Evolutionary conservation across 2,329 filamentous ascomycete genomes (phyloP).

Genomic region (Pestalotiopsis sp.): DNA sequence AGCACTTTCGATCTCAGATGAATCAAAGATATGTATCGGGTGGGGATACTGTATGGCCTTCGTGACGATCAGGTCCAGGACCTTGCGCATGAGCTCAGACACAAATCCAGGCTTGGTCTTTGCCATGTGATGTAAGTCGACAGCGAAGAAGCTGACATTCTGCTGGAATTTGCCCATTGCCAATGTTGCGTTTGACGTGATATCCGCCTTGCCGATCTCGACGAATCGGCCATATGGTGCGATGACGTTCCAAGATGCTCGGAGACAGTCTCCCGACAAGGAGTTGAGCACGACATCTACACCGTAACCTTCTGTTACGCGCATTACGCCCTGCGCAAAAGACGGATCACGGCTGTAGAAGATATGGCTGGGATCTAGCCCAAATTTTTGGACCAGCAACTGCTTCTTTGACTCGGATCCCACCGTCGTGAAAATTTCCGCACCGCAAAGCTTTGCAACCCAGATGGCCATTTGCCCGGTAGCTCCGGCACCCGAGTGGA

Average conservation of each 20-base stretch:
- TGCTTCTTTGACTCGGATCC: slow-evolving; percentile 1
- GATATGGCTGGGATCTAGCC: background rate
- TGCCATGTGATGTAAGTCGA: slow-evolving; percentile 43
- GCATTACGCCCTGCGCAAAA: slow-evolving; percentile 1
- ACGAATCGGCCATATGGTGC: slow-evolving; percentile 33
- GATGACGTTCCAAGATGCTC: slow-evolving; percentile 32
- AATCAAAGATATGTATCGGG: slow-evolving; percentile 34
- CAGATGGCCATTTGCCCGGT: slow-evolving; percentile 11
- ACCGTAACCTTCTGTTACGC: slow-evolving; percentile 1
- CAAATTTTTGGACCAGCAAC: background rate
- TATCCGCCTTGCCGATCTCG: slow-evolving; percentile 29
- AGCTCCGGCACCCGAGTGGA: slow-evolving; percentile 12
- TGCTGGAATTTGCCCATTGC: slow-evolving; percentile 51
- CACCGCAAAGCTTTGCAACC: slow-evolving; percentile 8
- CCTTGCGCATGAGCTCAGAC: slow-evolving; percentile 25
- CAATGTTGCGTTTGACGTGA: slow-evolving; percentile 35
- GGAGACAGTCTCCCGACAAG: slow-evolving; percentile 27
- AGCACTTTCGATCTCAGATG: slow-evolving; percentile 37
- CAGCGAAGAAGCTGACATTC: slow-evolving; percentile 48
- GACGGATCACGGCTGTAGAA: slow-evolving; percentile 9
- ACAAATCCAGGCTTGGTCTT: slow-evolving; percentile 32
- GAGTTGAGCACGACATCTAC: slow-evolving; percentile 24
- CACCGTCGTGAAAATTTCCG: slow-evolving; percentile 13
- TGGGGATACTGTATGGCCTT: slow-evolving; percentile 30
- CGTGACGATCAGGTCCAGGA: slow-evolving; percentile 24